A percentile compares a stretch with the other conserved stretches of the same genome.
Evolutionary conservation across 2,329 filamentous ascomycete genomes (phyloP).

Genomic region (Bimuria novae-zelandiae): DNA sequence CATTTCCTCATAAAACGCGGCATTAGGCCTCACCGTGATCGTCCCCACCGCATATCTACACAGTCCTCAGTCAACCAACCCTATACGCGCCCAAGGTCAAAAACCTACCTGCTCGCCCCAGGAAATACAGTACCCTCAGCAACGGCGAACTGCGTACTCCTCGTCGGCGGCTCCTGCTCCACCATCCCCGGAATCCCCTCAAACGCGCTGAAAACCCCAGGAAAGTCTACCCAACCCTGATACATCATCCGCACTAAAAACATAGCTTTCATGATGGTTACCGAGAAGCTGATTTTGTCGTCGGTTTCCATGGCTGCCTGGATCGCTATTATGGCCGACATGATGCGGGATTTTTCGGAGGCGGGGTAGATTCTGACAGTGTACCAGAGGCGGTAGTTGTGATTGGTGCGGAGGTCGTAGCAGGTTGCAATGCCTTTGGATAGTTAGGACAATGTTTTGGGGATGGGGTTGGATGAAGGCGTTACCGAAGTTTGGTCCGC

Average conservation of each 20-base stretch:
- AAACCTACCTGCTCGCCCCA: background rate
- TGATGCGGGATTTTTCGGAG: background rate
- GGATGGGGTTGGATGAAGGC: background rate
- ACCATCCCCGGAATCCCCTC: background rate
- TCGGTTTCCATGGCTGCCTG: conserved; percentile 5
- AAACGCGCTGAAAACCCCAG: conserved; percentile 1
- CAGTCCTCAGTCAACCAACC: too few species aligned
- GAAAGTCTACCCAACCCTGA: background rate
- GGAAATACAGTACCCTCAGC: too few species aligned
- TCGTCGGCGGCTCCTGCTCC: background rate
- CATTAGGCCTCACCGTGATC: too few species aligned
- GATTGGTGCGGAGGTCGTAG: background rate
- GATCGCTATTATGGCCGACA: background rate
- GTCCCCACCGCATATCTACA: too few species aligned
- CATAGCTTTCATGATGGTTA: background rate
- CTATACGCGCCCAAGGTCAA: background rate
- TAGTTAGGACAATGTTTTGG: conserved; percentile 10
- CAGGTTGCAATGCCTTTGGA: conserved; percentile 21
- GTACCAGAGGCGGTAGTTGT: background rate
- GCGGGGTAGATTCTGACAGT: background rate
- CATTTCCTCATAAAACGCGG: too few species aligned
- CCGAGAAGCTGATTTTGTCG: background rate
- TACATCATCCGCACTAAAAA: conserved; percentile 1
- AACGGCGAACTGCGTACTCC: background rate
- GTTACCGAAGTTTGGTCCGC: conserved; percentile 46